Base-by-base conservation (phyloP, 148 eudicot genomes). In the Linanthus parryae region DNA sequence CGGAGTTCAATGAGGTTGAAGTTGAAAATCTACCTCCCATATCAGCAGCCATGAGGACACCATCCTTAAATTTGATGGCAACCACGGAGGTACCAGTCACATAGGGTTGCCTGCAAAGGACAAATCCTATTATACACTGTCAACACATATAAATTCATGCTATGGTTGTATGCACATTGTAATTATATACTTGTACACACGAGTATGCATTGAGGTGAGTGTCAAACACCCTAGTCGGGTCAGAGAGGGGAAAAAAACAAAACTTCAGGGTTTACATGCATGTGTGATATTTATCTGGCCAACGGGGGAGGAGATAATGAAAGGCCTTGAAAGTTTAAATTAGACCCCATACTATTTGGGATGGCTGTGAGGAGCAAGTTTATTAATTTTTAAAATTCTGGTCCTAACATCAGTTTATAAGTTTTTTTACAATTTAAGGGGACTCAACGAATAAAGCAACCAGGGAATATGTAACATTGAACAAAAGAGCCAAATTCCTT, bases 11-110 rank as follows among this genome's bases (percentile, higher is more conserved):
- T n/a, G 20, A 21, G 26, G 41, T 62, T 28, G 45, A 45, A 10
- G 27, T 24, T 18, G 30, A 48, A 42, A 16, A 25, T 19, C 49
- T 56, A 92, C 99, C 99, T 84, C 94, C 99, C 96, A 88, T 87
- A 69, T 92, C 99, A 73, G 96, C 94, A 69, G 84, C 95, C 76
- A 92, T 75, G 54, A 87, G 94, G 59, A 92, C 57, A 12, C 99
- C 99, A 87, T 92, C 96, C 70, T 88, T 87, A 73, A 81, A 92
- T 65, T 84, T 92, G 67, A 92, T 81, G 39, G 82, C 98, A 55
- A 91, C 56, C n/a, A 91, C 89, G 26, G 98, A 91, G 12, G 95
- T 91, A 12, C 98, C 98, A 0, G 90, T 91, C 47, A 87, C 95
- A 48, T 86, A 86, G 0, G 98, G 98, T 37, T 76, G 52, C 72